These are phyloP conservation scores for Parastagonospora nodorum DNA, from an alignment of 2,329 filamentous ascomycete genomes.

Conservation along the genomic window DNA sequence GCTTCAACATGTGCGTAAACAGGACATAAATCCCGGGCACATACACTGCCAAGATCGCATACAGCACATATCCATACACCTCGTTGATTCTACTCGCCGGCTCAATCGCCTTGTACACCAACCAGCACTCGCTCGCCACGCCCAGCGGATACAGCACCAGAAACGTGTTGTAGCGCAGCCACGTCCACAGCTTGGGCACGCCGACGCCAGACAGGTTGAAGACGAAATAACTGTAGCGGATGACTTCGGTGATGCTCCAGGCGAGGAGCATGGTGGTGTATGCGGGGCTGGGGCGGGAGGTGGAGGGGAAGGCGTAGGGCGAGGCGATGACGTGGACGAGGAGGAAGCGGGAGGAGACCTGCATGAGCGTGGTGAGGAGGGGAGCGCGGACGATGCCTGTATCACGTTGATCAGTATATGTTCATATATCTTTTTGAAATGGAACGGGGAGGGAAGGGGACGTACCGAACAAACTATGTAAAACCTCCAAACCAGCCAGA, in stretches of 20 bases:
- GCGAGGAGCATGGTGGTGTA: constrained; percentile 83
- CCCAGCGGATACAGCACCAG: constrained; percentile 91
- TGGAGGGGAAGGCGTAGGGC: constrained; percentile 65
- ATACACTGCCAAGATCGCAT: constrained; percentile 73
- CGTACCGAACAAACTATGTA: constrained; percentile 78
- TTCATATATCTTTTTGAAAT: background rate
- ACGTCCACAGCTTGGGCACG: constrained; percentile 70
- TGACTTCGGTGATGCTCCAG: constrained; percentile 89
- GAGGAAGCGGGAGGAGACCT: constrained; percentile 84
- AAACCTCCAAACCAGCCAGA: constrained; percentile 78
- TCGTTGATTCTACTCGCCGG: constrained; percentile 60
- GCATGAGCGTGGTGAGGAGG: constrained; percentile 82
- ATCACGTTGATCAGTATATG: background rate
- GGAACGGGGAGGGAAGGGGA: background rate
- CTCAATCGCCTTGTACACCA: constrained; percentile 73
- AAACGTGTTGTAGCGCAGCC: constrained; percentile 90
- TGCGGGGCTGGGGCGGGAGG: constrained; percentile 61
- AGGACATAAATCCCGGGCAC: constrained; percentile 81
- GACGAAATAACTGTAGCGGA: constrained; percentile 91
- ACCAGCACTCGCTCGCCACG: constrained; percentile 82
- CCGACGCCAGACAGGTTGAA: constrained; percentile 64
- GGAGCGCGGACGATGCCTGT: constrained; percentile 84
- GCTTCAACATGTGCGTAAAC: constrained; percentile 93
- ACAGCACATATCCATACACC: constrained; percentile 64
- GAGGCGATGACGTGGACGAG: constrained; percentile 86